These are phyloP conservation scores for Phytophthora boehmeriae DNA, from an alignment of 352 stramenopile species.

Conservation along the genomic window DNA sequence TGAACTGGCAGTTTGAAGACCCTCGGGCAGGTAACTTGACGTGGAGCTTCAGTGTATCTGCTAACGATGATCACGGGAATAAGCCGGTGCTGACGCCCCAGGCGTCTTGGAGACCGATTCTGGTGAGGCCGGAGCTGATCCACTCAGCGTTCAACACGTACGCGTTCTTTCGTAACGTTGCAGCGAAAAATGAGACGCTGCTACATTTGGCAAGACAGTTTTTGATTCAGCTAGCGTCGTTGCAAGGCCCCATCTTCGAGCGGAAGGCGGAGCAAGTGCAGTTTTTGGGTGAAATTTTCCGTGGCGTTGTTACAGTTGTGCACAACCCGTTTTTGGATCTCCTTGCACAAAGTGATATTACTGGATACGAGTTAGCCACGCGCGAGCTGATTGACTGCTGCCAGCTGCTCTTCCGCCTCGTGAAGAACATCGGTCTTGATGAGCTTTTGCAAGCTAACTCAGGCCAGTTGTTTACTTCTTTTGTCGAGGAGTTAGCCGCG, in stretches of 20 bases:
- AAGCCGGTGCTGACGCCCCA: conserved; percentile 57
- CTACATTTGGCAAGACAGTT: conserved; percentile 84
- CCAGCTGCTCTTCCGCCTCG: conserved; percentile 76
- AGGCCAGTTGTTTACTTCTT: conserved; percentile 52
- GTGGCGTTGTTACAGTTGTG: conserved; percentile 62
- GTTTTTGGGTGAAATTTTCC: conserved; percentile 76
- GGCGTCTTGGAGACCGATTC: conserved; percentile 68
- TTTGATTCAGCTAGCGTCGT: conserved; percentile 77
- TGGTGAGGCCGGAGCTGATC: conserved; percentile 77
- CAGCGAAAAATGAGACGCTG: conserved; percentile 69
- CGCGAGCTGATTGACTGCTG: conserved; percentile 87
- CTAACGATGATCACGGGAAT: conserved; percentile 35
- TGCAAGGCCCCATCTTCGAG: conserved; percentile 76
- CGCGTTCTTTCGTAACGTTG: conserved; percentile 74
- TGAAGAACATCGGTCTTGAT: conserved; percentile 76
- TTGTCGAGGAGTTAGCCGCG: conserved; percentile 73
- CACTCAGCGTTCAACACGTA: conserved; percentile 89
- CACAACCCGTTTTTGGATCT: conserved; percentile 81
- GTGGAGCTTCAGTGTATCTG: conserved; percentile 62
- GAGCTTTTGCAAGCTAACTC: conserved; percentile 45
- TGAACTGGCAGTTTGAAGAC: conserved; percentile 83
- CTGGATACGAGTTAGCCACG: conserved; percentile 69
- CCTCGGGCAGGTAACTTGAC: conserved; percentile 60
- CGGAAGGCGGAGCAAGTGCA: conserved; percentile 65
- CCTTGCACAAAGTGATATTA: conserved; percentile 62